These are phyloP conservation scores for Dentiscutata heterogama DNA, from an alignment of 371 early-diverging fungal genomes.

Conservation along the genomic window DNA sequence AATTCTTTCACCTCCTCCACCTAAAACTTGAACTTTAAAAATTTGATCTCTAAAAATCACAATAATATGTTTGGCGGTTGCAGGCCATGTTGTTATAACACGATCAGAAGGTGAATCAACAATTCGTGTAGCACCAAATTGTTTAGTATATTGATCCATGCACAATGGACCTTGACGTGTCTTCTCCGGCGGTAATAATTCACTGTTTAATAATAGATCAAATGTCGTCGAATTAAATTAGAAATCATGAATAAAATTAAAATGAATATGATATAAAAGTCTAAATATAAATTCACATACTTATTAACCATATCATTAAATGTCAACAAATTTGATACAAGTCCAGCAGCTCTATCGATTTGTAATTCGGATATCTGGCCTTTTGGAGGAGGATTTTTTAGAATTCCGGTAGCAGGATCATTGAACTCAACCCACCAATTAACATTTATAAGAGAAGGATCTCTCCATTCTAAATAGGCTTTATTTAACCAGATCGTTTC, in stretches of 20 bases:
- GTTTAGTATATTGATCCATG: slow-evolving; percentile 90
- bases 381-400: slow-evolving; percentile 52
- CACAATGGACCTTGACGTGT: slow-evolving; percentile 80
- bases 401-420: slow-evolving; percentile 60
- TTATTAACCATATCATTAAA: slow-evolving; percentile 81
- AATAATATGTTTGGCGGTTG: slow-evolving; percentile 80
- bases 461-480: slow-evolving; percentile 92
- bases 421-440: slow-evolving; percentile 88
- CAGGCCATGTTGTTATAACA: slow-evolving; percentile 75
- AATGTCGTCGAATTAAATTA: not conserved
- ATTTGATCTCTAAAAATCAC: slow-evolving; percentile 88
- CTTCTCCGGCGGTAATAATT: slow-evolving; percentile 75
- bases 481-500: slow-evolving; percentile 88
- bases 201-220: slow-evolving; percentile 48
- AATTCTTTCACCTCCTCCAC: slow-evolving; percentile 73
- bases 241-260: not conserved
- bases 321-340: slow-evolving; percentile 73
- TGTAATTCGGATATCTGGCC: slow-evolving; percentile 79
- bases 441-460: slow-evolving; percentile 83
- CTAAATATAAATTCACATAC: slow-evolving; percentile 48
- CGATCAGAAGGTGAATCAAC: slow-evolving; percentile 75
- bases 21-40: slow-evolving; percentile 79
- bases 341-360: slow-evolving; percentile 79
- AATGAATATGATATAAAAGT: not conserved
- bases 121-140: slow-evolving; percentile 88